Base-by-base conservation (phyloP, 2,329 filamentous ascomycete genomes). In the Mycocentrospora acerina region DNA sequence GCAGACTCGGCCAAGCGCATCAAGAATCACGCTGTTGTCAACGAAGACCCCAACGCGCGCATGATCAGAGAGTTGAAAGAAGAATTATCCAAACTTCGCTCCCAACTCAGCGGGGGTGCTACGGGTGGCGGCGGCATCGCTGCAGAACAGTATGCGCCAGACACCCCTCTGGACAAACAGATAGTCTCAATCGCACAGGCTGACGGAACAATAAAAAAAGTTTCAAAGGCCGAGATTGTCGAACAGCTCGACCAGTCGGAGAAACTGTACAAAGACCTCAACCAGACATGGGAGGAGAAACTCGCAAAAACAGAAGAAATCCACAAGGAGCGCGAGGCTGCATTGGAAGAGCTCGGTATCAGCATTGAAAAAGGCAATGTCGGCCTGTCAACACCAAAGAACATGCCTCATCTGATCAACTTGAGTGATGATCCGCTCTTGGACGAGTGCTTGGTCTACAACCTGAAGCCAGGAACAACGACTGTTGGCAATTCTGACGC, bases 31-130 rank as follows among this genome's bases (percentile, higher is more conserved):
- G 93, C 93, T 40, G 93, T 98, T 34, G 87, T 98, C 68, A 98
- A 98, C 73, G 93, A 98, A 68, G 93, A 98, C 70, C 91, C 93
- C 31, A 98, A 98, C 64, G 93, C 93, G 44, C 86, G 93, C 56
- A 98, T 98, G 93, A 97, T 98, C 50, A 81, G 93, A 67, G 93
- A 98, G 64, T 75, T 98, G 48, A 98, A 98, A 66, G 93, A 98
- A 67, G 93, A 98, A 62, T 71, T 98, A 41, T 81, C 88, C 1
- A 77, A 95, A 45, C 74, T 98, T 40, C 81, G 93, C 56, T 85
- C 88, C 57, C 97, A 98, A 64, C 79, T 98, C 22, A 76, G 71
- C 5, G 70, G 71, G 12, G 66, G 64, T 11, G 71, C 68, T 14
- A 62, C 58, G 18, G 72, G 51, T 15, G 48, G 19, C 9, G 53